phyloP scores from a whole-genome alignment of 2,329 filamentous ascomycete genomes.

The Trichoderma breve region DNA sequence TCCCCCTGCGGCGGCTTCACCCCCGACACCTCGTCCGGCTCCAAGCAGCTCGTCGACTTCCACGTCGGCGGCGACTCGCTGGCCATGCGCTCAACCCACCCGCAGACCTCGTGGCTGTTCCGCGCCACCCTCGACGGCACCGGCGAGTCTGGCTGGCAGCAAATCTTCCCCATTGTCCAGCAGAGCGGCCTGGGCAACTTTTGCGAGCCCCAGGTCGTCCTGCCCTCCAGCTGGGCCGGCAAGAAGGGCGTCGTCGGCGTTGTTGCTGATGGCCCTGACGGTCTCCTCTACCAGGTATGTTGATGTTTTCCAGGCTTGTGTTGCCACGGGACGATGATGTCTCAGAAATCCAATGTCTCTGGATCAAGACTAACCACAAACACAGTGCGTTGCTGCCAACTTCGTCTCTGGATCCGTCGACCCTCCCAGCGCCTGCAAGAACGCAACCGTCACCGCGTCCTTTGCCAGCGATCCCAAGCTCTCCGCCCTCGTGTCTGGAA shows the following conservation, averaged over 20 bases:
- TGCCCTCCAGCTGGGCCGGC: slow-evolving; percentile 51
- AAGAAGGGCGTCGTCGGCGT: slow-evolving; percentile 55
- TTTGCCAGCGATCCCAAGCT: slow-evolving; percentile 36
- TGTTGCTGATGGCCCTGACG: slow-evolving; percentile 53
- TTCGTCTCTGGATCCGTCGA: slow-evolving; percentile 48
- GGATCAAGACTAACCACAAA: background rate
- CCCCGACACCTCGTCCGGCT: slow-evolving; percentile 40
- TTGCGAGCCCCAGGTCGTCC: slow-evolving; percentile 50
- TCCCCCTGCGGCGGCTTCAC: slow-evolving; percentile 56
- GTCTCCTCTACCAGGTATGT: slow-evolving; percentile 55
- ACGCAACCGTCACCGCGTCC: slow-evolving; percentile 34
- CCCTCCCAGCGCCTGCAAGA: slow-evolving; percentile 36
- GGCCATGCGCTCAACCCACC: slow-evolving; percentile 47
- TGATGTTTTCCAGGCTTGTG: too few relatives aligned
- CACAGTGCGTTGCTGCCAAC: slow-evolving; percentile 53
- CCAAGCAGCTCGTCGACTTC: slow-evolving; percentile 50
- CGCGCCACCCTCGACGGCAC: slow-evolving; percentile 53
- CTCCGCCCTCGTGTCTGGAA: slow-evolving; percentile 32
- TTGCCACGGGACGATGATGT: too few relatives aligned
- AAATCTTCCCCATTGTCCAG: slow-evolving; percentile 52
- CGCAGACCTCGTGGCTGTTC: slow-evolving; percentile 55
- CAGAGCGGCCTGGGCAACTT: slow-evolving; percentile 56
- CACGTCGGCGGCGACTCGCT: slow-evolving; percentile 57
- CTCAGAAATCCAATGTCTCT: background rate
- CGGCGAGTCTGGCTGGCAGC: slow-evolving; percentile 51